Conservation (phyloP, 164 flowering plant species). For the Malania oleifera region DNA sequence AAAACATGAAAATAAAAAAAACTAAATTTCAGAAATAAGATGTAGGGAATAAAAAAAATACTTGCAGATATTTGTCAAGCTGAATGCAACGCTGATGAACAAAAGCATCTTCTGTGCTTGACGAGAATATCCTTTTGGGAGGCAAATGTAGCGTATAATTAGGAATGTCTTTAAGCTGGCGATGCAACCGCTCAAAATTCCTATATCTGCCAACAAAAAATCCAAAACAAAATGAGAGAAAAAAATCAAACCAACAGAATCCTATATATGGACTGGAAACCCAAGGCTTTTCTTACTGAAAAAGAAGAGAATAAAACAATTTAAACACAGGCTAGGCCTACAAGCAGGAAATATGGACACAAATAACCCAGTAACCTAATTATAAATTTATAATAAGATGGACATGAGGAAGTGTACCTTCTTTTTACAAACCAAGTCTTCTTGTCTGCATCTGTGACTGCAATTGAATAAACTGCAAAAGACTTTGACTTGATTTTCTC, state of each 20-base stretch:
- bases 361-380: not conserved
- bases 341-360: not conserved
- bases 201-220: constrained; percentile 62
- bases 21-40: constrained; percentile 4
- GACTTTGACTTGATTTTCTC: constrained; percentile 88
- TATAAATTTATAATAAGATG: not conserved
- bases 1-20: constrained; percentile 11
- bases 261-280: not conserved
- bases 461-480: constrained; percentile 92
- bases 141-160: constrained; percentile 91
- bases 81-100: constrained; percentile 98
- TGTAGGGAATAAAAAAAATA: constrained; percentile 23
- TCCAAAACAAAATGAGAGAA: not conserved
- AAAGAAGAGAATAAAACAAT: not conserved
- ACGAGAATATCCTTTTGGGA: constrained; percentile 97
- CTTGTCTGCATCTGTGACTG: constrained; percentile 70
- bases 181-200: constrained; percentile 93
- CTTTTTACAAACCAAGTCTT: constrained; percentile 90
- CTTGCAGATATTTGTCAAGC: constrained; percentile 93
- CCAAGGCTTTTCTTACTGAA: not conserved
- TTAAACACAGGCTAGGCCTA: not conserved
- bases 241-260: constrained; percentile 4
- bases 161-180: constrained; percentile 92
- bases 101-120: constrained; percentile 94
- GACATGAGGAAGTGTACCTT: constrained; percentile 46